phyloP scores from a whole-genome alignment of 2,329 filamentous ascomycete genomes.

The Nigrospora oryzae region DNA sequence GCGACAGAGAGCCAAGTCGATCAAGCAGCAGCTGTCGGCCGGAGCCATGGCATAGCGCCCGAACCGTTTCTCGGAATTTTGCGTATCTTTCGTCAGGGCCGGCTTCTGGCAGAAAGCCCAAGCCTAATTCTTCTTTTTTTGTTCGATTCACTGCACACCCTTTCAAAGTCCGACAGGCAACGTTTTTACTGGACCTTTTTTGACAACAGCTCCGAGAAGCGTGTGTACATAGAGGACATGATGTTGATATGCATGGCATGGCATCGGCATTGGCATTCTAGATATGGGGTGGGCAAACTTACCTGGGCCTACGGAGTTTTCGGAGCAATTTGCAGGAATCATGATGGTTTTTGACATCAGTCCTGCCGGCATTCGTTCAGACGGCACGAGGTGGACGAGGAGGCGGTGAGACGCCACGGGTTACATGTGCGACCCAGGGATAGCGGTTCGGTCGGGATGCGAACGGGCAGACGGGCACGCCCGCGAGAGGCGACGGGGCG shows the following conservation, averaged over 20 bases:
- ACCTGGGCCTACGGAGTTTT: conserved; percentile 35
- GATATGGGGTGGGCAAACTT: conserved; percentile 29
- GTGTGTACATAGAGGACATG: conserved; percentile 40
- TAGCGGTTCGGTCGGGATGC: neutral
- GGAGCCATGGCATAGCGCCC: conserved; percentile 33
- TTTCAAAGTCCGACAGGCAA: conserved; percentile 17
- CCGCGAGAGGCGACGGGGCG: conserved; percentile 5
- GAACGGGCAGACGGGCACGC: neutral
- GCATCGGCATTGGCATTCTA: conserved; percentile 40
- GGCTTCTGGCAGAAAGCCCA: conserved; percentile 4
- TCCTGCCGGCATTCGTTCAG: conserved; percentile 38
- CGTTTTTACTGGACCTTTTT: conserved; percentile 19
- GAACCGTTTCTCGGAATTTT: conserved; percentile 9
- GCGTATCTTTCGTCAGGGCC: conserved; percentile 9
- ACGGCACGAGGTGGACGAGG: conserved; percentile 15
- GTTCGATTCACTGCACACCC: conserved; percentile 18
- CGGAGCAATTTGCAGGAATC: conserved; percentile 31
- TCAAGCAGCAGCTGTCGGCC: conserved; percentile 17
- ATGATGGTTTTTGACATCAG: conserved; percentile 14
- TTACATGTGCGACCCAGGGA: neutral
- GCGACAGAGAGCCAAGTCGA: conserved; percentile 36
- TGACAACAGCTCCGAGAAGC: conserved; percentile 25
- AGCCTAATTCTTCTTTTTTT: conserved; percentile 10
- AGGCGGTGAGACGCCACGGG: neutral
- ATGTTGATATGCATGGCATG: conserved; percentile 40